phyloP scores from a whole-genome alignment of 306 rosid genomes.

The Hippophae rhamnoides region DNA sequence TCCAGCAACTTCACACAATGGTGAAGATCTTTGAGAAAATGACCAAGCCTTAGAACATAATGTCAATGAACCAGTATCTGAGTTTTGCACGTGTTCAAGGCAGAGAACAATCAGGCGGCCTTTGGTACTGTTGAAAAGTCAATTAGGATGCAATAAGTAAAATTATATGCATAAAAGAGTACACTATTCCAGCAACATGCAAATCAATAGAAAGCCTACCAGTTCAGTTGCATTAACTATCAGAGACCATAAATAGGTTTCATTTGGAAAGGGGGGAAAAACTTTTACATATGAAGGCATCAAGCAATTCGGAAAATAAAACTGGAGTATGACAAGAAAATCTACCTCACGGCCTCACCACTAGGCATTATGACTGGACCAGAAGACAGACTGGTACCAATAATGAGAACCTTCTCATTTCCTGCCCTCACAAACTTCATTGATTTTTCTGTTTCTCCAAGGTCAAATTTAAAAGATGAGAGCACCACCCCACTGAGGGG shows the following conservation, averaged over 20 bases:
- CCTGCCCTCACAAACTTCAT: slow-evolving; percentile 78
- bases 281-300: slow-evolving; percentile 2
- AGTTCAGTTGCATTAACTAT: background rate
- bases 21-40: slow-evolving; percentile 66
- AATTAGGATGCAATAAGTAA: slow-evolving; percentile 20
- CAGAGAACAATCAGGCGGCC: slow-evolving; percentile 87
- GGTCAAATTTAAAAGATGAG: slow-evolving; percentile 68
- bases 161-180: background rate
- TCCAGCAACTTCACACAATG: slow-evolving; percentile 64
- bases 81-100: slow-evolving; percentile 78
- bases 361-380: slow-evolving; percentile 72
- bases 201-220: background rate
- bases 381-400: slow-evolving; percentile 77
- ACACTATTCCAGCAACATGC: no score
- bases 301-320: slow-evolving; percentile 7
- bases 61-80: slow-evolving; percentile 87
- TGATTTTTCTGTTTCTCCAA: slow-evolving; percentile 80
- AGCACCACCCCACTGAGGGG: slow-evolving; percentile 70
- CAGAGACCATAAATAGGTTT: background rate
- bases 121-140: slow-evolving; percentile 52
- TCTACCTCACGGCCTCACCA: slow-evolving; percentile 85
- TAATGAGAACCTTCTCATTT: slow-evolving; percentile 70
- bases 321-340: slow-evolving; percentile 7
- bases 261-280: slow-evolving; percentile 1
- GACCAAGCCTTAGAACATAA: slow-evolving; percentile 67